A percentile compares a stretch with the other conserved stretches of the same genome.
These are phyloP conservation scores for Tricladium varicosporioides DNA, from an alignment of 2,329 filamentous ascomycete species.

Conservation along the genomic window DNA sequence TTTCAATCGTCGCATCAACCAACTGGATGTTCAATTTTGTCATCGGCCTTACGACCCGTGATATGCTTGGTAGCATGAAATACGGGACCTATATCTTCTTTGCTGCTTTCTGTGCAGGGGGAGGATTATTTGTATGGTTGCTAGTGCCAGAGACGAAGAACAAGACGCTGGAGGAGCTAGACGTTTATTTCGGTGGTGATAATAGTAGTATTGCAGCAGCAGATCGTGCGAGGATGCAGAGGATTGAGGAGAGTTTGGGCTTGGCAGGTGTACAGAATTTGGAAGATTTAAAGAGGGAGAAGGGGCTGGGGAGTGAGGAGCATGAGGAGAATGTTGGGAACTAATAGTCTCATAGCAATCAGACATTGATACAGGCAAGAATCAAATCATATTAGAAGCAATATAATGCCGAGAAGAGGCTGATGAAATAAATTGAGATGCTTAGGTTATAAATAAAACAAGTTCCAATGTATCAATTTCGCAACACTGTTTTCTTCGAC, in stretches of 20 bases:
- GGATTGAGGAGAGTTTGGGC: constrained; percentile 25
- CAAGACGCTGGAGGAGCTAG: constrained; percentile 53
- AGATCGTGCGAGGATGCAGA: constrained; percentile 31
- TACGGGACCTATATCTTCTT: constrained; percentile 59
- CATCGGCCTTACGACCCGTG: constrained; percentile 45
- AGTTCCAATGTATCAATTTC: too few relatives aligned
- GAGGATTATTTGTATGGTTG: constrained; percentile 48
- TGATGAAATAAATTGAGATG: too few relatives aligned
- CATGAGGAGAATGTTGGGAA: neutral
- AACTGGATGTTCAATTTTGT: constrained; percentile 48
- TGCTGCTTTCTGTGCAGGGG: constrained; percentile 44
- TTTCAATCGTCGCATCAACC: constrained; percentile 41
- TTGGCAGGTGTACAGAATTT: constrained; percentile 30
- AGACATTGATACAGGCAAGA: neutral
- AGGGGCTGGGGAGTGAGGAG: neutral
- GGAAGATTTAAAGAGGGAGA: constrained; percentile 17
- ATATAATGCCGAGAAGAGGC: too few relatives aligned
- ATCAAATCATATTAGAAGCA: too few relatives aligned
- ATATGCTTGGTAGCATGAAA: constrained; percentile 40
- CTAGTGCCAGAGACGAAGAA: constrained; percentile 55
- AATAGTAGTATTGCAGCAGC: constrained; percentile 34
- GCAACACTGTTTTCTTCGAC: too few relatives aligned
- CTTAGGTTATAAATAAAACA: too few relatives aligned
- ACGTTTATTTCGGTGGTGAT: constrained; percentile 39
- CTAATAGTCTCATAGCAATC: too few relatives aligned